Evolutionary conservation across 1,284 basidiomycete genomes (phyloP).

Genomic region (Cystobasidium pallidum): DNA sequence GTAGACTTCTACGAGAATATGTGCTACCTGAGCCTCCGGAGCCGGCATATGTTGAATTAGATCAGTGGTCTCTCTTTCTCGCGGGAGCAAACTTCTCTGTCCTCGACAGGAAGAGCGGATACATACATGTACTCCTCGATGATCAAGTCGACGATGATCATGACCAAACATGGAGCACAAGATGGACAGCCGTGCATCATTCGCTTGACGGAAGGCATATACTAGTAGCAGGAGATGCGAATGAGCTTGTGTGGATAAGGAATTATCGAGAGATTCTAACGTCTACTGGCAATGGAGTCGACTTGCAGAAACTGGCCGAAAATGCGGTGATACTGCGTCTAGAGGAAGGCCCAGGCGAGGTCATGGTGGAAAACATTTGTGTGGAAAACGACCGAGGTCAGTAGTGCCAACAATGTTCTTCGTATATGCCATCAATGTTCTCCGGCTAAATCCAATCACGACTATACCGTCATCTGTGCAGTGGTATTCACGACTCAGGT

Average conservation of each 20-base stretch:
- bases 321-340: constrained; percentile 23
- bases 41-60: constrained; percentile 34
- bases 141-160: background rate
- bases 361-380: constrained; percentile 32
- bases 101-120: constrained; percentile 8
- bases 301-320: background rate
- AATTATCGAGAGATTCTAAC: constrained; percentile 16
- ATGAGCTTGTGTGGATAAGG: constrained; percentile 36
- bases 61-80: constrained; percentile 34
- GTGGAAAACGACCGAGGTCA: constrained; percentile 39
- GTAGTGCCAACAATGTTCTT: background rate
- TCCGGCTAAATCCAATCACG: background rate
- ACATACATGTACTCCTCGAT: constrained; percentile 2
- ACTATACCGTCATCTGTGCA: background rate
- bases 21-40: background rate
- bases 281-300: background rate
- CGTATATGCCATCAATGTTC: background rate
- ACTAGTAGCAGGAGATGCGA: constrained; percentile 13
- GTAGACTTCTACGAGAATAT: constrained; percentile 17
- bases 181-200: constrained; percentile 36
- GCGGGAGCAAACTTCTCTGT: constrained; percentile 11
- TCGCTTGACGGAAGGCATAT: constrained; percentile 33
- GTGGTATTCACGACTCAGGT: constrained; percentile 38
- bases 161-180: background rate
- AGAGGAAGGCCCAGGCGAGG: background rate